Evolutionary conservation across 208 protist species (phyloP), one percentile per base, ranked within the genome.

Genomic region (Crithidia fasciculata): DNA sequence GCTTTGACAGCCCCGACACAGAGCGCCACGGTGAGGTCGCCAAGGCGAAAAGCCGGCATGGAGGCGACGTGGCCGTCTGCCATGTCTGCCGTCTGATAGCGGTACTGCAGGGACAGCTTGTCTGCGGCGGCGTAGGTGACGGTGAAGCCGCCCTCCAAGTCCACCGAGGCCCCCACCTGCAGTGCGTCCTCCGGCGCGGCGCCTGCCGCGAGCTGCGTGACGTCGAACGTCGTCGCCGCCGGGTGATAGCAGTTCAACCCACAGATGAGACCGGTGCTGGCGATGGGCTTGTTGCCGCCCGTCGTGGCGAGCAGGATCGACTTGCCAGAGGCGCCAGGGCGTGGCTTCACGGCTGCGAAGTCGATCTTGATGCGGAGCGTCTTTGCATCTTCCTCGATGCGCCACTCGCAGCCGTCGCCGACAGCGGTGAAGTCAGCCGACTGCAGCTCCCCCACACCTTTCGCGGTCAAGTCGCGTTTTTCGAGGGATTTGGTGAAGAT

Each of bases 171-270:
- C 4, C 87, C 87, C 0, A 85, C 69, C n/a, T 67, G 37, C 44
- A 87, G 47, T 8, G 45, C 18, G 1, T 60, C 18, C 37, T 60
- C 66, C 16, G 58, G 54, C 12, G 72, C 60, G 13, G 60, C 69
- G 4, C 43, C 64, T 47, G 55, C 69, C 9, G 62, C 50, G 18
- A 96, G 63, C 40, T 74, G 73, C 39, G 66, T 60, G 4, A 82
- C 57, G n/a, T 78, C 70, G 47, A 95, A 83, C 37, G 68, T 56
- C 13, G 45, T 74, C 15, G 75, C 64, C 5, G 72, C 52, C 5
- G 79, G 73, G 36, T 82, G 55, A 76, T 90, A 93, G 63, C 83
- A 91, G 80, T 95, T 97, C 10, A 97, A 45, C 3, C 87, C 84
- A 41, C 84, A 94, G 37, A 75, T 64, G 16, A 95, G 80, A 4